phyloP scores from a whole-genome alignment of 2,329 filamentous ascomycete species.

The Zymoseptoria tritici region DNA sequence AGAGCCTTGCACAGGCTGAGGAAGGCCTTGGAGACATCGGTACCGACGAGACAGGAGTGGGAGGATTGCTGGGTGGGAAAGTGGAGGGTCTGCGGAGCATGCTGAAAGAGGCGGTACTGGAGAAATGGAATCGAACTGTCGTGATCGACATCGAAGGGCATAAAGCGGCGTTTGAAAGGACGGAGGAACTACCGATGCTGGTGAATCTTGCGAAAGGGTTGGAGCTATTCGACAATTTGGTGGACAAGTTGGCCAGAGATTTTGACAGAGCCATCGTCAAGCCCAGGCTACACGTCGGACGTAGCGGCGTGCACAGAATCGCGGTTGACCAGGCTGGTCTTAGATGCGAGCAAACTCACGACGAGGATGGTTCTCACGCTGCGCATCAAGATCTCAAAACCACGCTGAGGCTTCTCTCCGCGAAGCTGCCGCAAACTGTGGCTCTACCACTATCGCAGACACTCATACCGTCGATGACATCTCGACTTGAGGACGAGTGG shows the following conservation, averaged over 20 bases:
- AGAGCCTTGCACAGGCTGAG: conserved; percentile 43
- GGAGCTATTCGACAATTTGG: conserved; percentile 20
- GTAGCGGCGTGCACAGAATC: conserved; percentile 13
- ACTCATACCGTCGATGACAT: conserved; percentile 62
- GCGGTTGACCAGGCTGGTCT: conserved; percentile 21
- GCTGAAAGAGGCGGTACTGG: conserved; percentile 58
- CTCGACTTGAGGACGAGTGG: conserved; percentile 64
- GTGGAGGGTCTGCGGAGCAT: conserved; percentile 58
- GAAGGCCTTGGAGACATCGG: conserved; percentile 52
- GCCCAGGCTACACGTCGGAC: conserved; percentile 20
- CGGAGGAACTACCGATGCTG: conserved; percentile 27
- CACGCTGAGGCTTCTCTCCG: conserved; percentile 46
- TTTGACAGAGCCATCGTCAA: conserved; percentile 24
- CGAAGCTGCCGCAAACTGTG: conserved; percentile 43
- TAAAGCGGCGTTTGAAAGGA: conserved; percentile 47
- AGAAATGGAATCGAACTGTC: conserved; percentile 65
- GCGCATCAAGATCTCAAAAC: conserved; percentile 39
- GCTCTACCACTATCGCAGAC: conserved; percentile 53
- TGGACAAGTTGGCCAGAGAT: conserved; percentile 23
- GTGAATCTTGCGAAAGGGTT: conserved; percentile 17
- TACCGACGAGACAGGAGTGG: conserved; percentile 54
- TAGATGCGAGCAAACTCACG: conserved; percentile 14
- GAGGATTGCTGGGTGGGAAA: conserved; percentile 58
- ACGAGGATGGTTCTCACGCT: conserved; percentile 10
- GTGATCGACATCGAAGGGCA: conserved; percentile 54